Evolutionary conservation across 1,284 basidiomycete species (phyloP).

Genomic region (Gymnopus androsaceus): DNA sequence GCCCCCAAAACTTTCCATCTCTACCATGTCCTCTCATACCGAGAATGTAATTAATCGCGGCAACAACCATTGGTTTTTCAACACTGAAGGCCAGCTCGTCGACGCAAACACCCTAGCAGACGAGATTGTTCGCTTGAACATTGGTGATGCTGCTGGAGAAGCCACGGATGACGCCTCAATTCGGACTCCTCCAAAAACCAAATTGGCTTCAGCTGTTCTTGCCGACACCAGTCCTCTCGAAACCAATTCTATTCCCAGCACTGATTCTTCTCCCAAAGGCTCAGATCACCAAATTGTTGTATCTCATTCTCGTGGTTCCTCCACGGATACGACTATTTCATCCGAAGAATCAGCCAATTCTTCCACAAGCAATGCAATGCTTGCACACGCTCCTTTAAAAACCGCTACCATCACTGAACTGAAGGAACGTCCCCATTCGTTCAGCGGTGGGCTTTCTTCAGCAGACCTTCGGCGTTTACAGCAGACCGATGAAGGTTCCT

Average conservation of each 20-base stretch:
- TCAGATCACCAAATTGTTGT: constrained; percentile 62
- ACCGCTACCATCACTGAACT: constrained; percentile 51
- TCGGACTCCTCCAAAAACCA: constrained; percentile 66
- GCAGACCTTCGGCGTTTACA: constrained; percentile 74
- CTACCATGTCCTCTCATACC: constrained; percentile 46
- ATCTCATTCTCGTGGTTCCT: constrained; percentile 76
- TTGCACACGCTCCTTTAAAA: constrained; percentile 57
- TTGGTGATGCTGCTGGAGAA: constrained; percentile 53
- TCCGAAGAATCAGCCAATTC: constrained; percentile 56
- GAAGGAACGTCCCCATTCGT: constrained; percentile 77
- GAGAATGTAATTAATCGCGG: constrained; percentile 30
- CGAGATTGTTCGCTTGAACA: constrained; percentile 70
- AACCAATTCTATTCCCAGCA: constrained; percentile 66
- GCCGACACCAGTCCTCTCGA: constrained; percentile 71
- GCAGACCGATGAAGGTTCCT: constrained; percentile 56
- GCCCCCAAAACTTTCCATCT: constrained; percentile 39
- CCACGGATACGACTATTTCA: constrained; percentile 67
- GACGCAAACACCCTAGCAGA: constrained; percentile 63
- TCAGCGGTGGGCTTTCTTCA: constrained; percentile 71
- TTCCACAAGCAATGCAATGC: constrained; percentile 54
- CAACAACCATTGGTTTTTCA: constrained; percentile 65
- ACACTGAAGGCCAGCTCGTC: constrained; percentile 61
- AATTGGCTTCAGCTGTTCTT: constrained; percentile 48
- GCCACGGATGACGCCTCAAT: constrained; percentile 53
- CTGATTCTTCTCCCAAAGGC: constrained; percentile 69